Conservation (phyloP, 495 filamentous ascomycete species). For the Oidiodendron maius region DNA sequence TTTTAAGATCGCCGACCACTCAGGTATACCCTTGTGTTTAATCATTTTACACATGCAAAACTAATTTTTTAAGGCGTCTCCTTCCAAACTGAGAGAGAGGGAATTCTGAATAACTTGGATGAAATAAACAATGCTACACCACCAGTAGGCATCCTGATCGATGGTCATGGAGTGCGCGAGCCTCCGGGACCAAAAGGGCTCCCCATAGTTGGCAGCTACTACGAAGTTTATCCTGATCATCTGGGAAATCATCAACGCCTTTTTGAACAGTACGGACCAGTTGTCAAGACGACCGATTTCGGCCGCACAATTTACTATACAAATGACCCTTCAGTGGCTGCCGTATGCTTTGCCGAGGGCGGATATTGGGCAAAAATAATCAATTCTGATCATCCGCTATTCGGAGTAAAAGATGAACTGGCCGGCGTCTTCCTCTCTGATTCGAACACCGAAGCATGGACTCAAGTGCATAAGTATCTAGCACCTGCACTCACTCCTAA, state of each 20-base stretch:
- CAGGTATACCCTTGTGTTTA: too few species aligned
- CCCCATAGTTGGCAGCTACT: slow-evolving; percentile 44
- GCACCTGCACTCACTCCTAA: slow-evolving; percentile 48
- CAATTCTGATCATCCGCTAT: slow-evolving; percentile 42
- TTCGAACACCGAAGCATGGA: slow-evolving; percentile 42
- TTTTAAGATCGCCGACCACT: too few species aligned
- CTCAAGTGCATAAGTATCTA: slow-evolving; percentile 47
- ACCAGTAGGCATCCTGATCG: slow-evolving; percentile 36
- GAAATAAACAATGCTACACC: background rate
- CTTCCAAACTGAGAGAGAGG: too few species aligned
- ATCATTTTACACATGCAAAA: too few species aligned
- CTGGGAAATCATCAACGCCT: slow-evolving; percentile 53
- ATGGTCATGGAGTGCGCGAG: slow-evolving; percentile 36
- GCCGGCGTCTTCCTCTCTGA: slow-evolving; percentile 48
- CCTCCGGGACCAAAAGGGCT: slow-evolving; percentile 39
- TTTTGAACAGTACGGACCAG: slow-evolving; percentile 43
- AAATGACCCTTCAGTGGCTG: slow-evolving; percentile 39
- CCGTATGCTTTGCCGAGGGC: slow-evolving; percentile 35
- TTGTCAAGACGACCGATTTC: slow-evolving; percentile 50
- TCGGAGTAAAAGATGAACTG: slow-evolving; percentile 34
- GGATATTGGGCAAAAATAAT: slow-evolving; percentile 49
- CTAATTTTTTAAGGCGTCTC: too few species aligned
- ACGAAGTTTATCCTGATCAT: slow-evolving; percentile 53
- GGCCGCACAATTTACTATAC: slow-evolving; percentile 44
- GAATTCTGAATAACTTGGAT: too few species aligned